Evolutionary conservation across 306 rosid genomes (phyloP).

Genomic region (Pachyrhizus erosus): DNA sequence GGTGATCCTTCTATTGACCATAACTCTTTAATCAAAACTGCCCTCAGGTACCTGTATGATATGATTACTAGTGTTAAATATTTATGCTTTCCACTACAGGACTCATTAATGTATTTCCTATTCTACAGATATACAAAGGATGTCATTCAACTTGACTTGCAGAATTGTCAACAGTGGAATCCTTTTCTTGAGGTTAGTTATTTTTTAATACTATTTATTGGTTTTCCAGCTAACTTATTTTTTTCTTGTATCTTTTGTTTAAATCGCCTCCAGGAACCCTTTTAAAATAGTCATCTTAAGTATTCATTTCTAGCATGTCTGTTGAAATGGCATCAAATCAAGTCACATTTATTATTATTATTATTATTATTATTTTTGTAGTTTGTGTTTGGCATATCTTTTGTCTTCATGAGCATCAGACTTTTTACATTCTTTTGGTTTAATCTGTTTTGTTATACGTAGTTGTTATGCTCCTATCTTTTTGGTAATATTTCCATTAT

Average conservation of each 20-base stretch:
- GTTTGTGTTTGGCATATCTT: conserved; percentile 2
- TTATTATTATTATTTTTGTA: no score
- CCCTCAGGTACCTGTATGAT: conserved; percentile 63
- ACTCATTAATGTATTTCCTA: neutral
- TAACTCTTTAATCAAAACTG: conserved; percentile 72
- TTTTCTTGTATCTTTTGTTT: neutral
- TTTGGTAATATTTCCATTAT: neutral
- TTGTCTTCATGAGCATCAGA: neutral
- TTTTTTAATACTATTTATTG: neutral
- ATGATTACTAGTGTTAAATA: conserved; percentile 24
- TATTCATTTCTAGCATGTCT: neutral
- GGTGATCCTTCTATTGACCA: conserved; percentile 83
- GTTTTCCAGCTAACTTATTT: neutral
- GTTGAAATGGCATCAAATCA: neutral
- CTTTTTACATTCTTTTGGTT: conserved; percentile 7
- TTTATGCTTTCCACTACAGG: conserved; percentile 10
- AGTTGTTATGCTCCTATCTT: neutral
- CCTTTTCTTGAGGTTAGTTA: conserved; percentile 88
- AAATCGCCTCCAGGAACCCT: neutral
- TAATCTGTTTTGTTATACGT: neutral
- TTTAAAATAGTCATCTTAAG: neutral
- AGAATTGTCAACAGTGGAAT: conserved; percentile 85
- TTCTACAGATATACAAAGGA: conserved; percentile 73
- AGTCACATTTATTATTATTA: neutral
- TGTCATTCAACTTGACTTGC: conserved; percentile 76